These are phyloP conservation scores for Vicia faba DNA, from an alignment of 306 rosid genomes.

Conservation along the genomic window DNA sequence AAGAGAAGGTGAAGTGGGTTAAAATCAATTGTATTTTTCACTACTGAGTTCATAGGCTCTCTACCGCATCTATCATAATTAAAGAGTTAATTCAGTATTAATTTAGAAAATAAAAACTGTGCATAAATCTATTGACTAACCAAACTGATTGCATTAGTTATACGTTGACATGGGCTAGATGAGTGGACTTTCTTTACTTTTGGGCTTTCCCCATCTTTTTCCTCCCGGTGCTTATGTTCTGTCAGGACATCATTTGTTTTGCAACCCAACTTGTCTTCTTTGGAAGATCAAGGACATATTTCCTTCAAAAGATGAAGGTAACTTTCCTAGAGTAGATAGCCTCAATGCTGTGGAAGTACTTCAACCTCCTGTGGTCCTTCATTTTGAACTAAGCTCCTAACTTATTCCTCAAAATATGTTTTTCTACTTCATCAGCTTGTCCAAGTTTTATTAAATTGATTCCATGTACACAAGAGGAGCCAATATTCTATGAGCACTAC, in stretches of 20 bases:
- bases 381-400: neutral
- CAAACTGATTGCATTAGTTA: neutral
- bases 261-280: neutral
- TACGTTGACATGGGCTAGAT: neutral
- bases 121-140: constrained; percentile 1
- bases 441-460: constrained; percentile 13
- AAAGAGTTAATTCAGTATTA: neutral
- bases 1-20: neutral
- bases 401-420: neutral
- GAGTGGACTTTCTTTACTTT: neutral
- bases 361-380: neutral
- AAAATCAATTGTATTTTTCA: neutral
- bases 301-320: neutral
- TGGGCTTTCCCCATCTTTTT: neutral
- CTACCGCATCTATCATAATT: neutral
- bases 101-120: neutral
- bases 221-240: neutral
- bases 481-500: constrained; percentile 14
- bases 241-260: neutral
- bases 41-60: neutral
- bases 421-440: neutral
- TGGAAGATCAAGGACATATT: neutral
- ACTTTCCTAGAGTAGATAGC: neutral
- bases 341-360: constrained; percentile 1
- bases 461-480: constrained; percentile 10